phyloP scores from a whole-genome alignment of 345 rosid species.

The Turnera subulata region DNA sequence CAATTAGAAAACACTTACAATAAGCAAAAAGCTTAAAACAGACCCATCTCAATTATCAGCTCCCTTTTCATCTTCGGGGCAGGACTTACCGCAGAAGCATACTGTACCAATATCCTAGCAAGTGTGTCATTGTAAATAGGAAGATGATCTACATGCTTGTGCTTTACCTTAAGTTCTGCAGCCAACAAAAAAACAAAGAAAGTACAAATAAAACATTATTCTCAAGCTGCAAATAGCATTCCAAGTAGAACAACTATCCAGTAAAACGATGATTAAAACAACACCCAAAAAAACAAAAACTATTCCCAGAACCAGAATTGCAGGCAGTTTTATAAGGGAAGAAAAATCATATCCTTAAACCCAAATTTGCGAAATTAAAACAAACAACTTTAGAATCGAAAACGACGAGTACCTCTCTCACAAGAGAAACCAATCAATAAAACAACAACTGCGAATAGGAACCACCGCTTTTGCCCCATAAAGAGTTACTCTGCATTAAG shows the following conservation, averaged over 20 bases:
- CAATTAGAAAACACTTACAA: slow-evolving; percentile 2
- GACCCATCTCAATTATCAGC: not conserved
- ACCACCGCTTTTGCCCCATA: slow-evolving; percentile 41
- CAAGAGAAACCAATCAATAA: slow-evolving; percentile 29
- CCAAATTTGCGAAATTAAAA: not conserved
- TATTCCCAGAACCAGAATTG: not conserved
- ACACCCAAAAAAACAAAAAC: not conserved
- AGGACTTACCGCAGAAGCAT: slow-evolving; percentile 84
- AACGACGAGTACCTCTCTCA: slow-evolving; percentile 53
- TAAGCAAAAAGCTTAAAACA: not conserved
- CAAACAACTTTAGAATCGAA: not conserved
- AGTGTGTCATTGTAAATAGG: slow-evolving; percentile 77
- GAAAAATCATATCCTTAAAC: not conserved
- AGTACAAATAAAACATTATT: too few relatives aligned
- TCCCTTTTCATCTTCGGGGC: not conserved
- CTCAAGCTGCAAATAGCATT: too few relatives aligned
- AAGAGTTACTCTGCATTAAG: slow-evolving; percentile 19
- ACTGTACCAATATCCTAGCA: slow-evolving; percentile 74
- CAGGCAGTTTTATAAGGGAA: not conserved
- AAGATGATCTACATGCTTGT: slow-evolving; percentile 12
- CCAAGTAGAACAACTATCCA: too few relatives aligned
- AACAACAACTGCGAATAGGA: slow-evolving; percentile 29
- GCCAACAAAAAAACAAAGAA: not conserved
- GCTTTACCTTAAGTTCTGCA: slow-evolving; percentile 52
- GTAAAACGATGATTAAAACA: too few relatives aligned